Percentiles rank a stretch among this genome's conserved stretches.
These are phyloP conservation scores for Pythium utonaiense DNA, from an alignment of 352 stramenopile species.

Conservation along the genomic window DNA sequence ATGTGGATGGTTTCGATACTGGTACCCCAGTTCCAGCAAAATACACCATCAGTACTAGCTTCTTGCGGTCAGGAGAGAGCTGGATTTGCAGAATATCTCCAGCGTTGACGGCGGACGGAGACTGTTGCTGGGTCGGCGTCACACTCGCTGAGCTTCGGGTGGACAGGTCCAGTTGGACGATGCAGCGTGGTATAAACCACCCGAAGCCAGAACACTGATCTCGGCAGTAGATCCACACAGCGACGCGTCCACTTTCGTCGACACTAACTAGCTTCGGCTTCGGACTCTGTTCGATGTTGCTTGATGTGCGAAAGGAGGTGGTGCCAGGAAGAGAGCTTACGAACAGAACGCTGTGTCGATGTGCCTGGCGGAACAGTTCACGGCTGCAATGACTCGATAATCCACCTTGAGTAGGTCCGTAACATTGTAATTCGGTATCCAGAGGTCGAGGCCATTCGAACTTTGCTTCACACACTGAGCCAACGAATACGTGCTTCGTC, in stretches of 20 bases:
- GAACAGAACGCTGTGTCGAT: conserved; percentile 34
- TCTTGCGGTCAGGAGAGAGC: conserved; percentile 26
- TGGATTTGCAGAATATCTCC: conserved; percentile 45
- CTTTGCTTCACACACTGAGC: conserved; percentile 16
- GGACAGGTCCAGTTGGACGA: conserved; percentile 28
- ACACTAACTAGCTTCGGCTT: conserved; percentile 32
- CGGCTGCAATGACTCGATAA: conserved; percentile 16
- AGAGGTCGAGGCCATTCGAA: conserved; percentile 26
- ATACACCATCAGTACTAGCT: conserved; percentile 45
- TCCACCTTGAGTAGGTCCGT: background rate
- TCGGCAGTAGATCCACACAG: conserved; percentile 38
- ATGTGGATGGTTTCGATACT: background rate
- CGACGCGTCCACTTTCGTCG: conserved; percentile 31
- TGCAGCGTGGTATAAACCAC: conserved; percentile 34
- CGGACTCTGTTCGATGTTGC: background rate
- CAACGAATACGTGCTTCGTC: background rate
- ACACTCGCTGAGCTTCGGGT: background rate
- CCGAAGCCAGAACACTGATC: conserved; percentile 39
- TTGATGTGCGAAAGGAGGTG: background rate
- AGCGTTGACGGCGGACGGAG: background rate
- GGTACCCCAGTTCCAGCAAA: background rate
- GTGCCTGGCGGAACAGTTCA: conserved; percentile 38
- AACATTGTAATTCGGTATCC: conserved; percentile 10
- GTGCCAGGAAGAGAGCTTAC: conserved; percentile 22
- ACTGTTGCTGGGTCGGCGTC: background rate